Percentiles rank a stretch among this genome's conserved stretches.
Conservation (phyloP, 2,329 filamentous ascomycete species). For the Xylaria sp. region DNA sequence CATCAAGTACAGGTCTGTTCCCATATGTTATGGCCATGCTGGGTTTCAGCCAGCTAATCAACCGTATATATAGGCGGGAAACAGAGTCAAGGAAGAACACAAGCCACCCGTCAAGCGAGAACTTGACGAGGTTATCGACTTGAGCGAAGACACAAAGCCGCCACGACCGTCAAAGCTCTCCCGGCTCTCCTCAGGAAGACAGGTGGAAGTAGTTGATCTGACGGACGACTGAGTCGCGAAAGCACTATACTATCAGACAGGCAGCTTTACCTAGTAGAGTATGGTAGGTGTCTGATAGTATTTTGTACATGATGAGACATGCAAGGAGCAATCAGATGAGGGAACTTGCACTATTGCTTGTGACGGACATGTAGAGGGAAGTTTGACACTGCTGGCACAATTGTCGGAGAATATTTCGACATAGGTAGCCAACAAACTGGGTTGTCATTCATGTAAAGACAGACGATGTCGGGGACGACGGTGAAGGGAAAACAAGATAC, state of each 20-base stretch:
- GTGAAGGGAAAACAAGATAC: background rate
- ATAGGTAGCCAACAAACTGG: background rate
- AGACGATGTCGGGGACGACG: background rate
- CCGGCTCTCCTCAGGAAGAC: background rate
- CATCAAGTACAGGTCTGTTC: conserved; percentile 32
- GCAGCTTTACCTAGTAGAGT: too few species aligned
- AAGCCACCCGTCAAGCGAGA: conserved; percentile 30
- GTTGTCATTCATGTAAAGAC: background rate
- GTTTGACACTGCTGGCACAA: background rate
- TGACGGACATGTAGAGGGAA: background rate
- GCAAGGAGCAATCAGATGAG: background rate
- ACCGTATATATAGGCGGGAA: conserved; percentile 5
- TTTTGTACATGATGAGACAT: background rate
- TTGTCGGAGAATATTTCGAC: background rate
- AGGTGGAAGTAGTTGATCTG: conserved; percentile 26
- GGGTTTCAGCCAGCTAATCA: background rate
- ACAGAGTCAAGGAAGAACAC: conserved; percentile 19
- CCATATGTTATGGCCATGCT: background rate
- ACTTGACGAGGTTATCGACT: conserved; percentile 26
- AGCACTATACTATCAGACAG: background rate
- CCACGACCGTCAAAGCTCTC: conserved; percentile 15
- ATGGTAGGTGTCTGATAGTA: too few species aligned
- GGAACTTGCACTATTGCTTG: background rate
- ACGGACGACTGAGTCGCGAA: conserved; percentile 19
- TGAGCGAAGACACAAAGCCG: conserved; percentile 20